Conservation (phyloP, 2,329 filamentous ascomycete species). For the Bimuria novae-zelandiae region DNA sequence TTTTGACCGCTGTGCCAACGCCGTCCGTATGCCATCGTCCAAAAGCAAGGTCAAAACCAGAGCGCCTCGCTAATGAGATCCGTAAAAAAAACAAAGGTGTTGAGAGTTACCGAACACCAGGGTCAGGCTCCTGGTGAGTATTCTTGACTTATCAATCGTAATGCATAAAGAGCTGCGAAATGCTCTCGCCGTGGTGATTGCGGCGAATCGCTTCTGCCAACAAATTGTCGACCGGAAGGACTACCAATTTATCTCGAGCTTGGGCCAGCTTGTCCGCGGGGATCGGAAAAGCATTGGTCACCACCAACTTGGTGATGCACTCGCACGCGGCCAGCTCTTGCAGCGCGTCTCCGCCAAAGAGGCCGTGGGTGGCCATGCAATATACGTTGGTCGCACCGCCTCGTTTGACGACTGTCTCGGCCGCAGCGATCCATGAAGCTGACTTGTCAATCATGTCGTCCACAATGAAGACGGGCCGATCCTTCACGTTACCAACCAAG, state of each 20-base stretch:
- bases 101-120: neutral
- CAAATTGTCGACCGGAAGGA: slow-evolving; percentile 86
- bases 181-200: slow-evolving; percentile 94
- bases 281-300: slow-evolving; percentile 97
- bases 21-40: neutral
- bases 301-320: slow-evolving; percentile 90
- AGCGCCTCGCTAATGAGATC: slow-evolving; percentile 21
- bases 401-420: slow-evolving; percentile 93
- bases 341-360: slow-evolving; percentile 89
- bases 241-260: slow-evolving; percentile 76
- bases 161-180: slow-evolving; percentile 58
- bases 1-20: neutral
- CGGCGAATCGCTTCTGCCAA: slow-evolving; percentile 90
- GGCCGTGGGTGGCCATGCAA: slow-evolving; percentile 94
- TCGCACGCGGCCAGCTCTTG: slow-evolving; percentile 90
- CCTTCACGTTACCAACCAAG: slow-evolving; percentile 90
- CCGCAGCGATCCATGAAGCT: slow-evolving; percentile 94
- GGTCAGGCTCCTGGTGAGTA: neutral
- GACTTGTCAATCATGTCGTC: slow-evolving; percentile 99
- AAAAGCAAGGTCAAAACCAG: slow-evolving; percentile 1
- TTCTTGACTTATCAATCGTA: slow-evolving; percentile 33
- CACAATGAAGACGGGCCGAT: slow-evolving; percentile 88
- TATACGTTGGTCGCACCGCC: slow-evolving; percentile 93
- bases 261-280: slow-evolving; percentile 70
- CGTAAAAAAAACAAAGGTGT: too few species aligned